Conservation (phyloP, 2,329 filamentous ascomycete genomes). For the Talaromyces amestolkiae region DNA sequence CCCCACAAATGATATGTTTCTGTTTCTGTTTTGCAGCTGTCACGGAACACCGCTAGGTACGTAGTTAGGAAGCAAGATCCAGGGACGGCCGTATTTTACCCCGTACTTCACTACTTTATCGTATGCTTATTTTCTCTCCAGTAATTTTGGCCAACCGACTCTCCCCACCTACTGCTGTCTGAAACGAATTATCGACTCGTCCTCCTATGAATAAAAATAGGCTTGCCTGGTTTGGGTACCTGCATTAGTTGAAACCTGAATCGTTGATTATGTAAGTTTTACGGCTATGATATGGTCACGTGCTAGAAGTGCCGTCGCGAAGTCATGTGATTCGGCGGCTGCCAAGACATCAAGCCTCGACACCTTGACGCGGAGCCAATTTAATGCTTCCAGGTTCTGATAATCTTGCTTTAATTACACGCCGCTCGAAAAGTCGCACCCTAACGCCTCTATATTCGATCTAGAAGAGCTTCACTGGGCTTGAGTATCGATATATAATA, state of each 20-base stretch:
- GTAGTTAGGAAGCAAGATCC: background rate
- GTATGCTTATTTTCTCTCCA: background rate
- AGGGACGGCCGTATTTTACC: constrained; percentile 1
- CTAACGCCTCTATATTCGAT: background rate
- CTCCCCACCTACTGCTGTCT: background rate
- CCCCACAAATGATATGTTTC: background rate
- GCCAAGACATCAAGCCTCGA: constrained; percentile 5
- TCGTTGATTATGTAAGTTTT: background rate
- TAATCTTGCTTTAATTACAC: background rate
- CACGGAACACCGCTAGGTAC: background rate
- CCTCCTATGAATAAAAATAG: background rate
- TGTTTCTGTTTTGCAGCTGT: constrained; percentile 4
- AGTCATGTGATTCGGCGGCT: background rate
- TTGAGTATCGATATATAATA: background rate
- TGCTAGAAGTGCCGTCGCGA: background rate
- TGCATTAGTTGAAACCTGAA: constrained; percentile 3
- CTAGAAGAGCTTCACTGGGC: background rate
- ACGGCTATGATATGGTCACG: background rate
- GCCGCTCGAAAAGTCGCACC: background rate
- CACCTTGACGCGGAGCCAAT: background rate
- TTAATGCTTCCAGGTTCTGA: background rate
- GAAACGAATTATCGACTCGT: background rate
- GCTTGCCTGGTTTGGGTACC: constrained; percentile 3
- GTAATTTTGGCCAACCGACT: background rate
- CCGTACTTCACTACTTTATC: background rate